Conservation (phyloP, 2,329 filamentous ascomycete genomes). For the Pseudonectria buxi region DNA sequence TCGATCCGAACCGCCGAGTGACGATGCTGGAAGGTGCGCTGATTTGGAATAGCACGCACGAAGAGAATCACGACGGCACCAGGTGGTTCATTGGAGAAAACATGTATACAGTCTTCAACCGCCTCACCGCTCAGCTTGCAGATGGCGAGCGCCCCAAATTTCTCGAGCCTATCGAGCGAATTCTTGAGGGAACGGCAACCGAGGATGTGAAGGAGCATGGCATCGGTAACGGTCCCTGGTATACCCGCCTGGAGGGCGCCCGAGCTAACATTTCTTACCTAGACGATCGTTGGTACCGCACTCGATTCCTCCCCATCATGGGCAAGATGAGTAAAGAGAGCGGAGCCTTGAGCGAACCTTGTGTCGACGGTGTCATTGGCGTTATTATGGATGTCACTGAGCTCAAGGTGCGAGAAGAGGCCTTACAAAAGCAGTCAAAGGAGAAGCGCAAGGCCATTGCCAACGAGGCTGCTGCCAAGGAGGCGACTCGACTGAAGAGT, state of each 20-base stretch:
- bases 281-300: constrained; percentile 63
- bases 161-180: constrained; percentile 53
- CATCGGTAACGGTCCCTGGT: constrained; percentile 33
- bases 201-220: constrained; percentile 61
- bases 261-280: constrained; percentile 7
- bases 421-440: constrained; percentile 55
- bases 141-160: constrained; percentile 42
- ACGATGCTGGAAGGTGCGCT: constrained; percentile 65
- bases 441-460: constrained; percentile 66
- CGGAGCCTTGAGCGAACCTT: constrained; percentile 37
- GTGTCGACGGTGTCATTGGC: constrained; percentile 66
- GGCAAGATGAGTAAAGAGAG: constrained; percentile 48
- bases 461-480: constrained; percentile 71
- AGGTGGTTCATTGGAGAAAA: constrained; percentile 53
- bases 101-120: constrained; percentile 58
- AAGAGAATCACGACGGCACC: constrained; percentile 32
- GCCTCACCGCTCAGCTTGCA: constrained; percentile 36
- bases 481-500: constrained; percentile 72
- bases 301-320: constrained; percentile 61
- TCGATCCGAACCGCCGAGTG: constrained; percentile 54
- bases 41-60: constrained; percentile 43
- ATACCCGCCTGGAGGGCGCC: not conserved
- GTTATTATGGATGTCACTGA: constrained; percentile 78
- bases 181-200: constrained; percentile 52
- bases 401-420: constrained; percentile 56